Evolutionary conservation across 306 rosid genomes (phyloP), one percentile per base, ranked within the genome.

Genomic region (Vachellia pachyceras): DNA sequence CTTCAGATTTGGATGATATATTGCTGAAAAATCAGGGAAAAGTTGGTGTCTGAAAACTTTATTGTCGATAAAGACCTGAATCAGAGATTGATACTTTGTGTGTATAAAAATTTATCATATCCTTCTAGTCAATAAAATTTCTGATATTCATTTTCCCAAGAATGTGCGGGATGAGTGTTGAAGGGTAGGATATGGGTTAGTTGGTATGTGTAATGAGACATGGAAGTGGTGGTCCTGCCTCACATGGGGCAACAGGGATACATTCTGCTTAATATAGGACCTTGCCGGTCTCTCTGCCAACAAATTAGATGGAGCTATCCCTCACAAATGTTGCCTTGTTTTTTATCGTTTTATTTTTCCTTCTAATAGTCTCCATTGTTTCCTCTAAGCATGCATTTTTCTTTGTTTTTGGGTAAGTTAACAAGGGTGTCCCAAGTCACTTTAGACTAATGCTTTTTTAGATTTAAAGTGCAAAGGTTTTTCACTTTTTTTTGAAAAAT

Each of bases 251-350:
- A 46, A 60, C 25, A 47, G 36, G 23, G 73, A 23, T 73, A 54
- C n/a, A 18, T 15, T 75, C 47, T 79, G 37, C n/a, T 77, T 18
- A 47, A 44, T 40, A 10, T 17, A 67, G 20, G 35, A 29, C 14
- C 11, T 50, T 50, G 12, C 5, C 45, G 14, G 50, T 58, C 29
- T 18, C 69, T 64, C 84, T 55, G 82, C 84, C 85, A 80, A 80
- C 84, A 82, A 69, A 29, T 61, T 47, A 64, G 75, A 84, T 73
- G 50, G 49, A 46, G 45, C 39, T 46, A 13, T 22, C 39, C 33
- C 29, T 60, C 46, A 77, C 22, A 54, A 76, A 49, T 70, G 54
- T 33, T 75, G 80, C 84, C 79, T 70, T 61, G n/a, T 61, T 83
- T 65, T 63, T 80, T 61, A 1, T 52, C 18, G 58, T 52, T 52